These are phyloP conservation scores for Chloromonas sp. DNA, from an alignment of 163 green algal genomes.

Conservation along the genomic window DNA sequence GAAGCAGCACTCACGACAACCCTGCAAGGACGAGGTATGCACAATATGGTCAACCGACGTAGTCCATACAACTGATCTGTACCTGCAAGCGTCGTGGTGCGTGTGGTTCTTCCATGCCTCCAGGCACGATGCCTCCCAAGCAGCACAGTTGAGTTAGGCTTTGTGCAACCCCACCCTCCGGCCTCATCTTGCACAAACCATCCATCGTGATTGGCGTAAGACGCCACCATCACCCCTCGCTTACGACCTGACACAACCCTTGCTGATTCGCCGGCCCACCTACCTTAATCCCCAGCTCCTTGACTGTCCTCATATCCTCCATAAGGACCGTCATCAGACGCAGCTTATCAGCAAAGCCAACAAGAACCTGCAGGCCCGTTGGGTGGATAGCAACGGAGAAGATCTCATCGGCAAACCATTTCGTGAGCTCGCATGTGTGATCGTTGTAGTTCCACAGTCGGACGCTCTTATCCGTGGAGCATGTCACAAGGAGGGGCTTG, in stretches of 20 bases:
- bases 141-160: too few relatives aligned
- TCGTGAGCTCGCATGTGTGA: conserved; percentile 62
- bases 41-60: background rate
- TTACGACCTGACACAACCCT: background rate
- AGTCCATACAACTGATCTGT: too few relatives aligned
- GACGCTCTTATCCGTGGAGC: conserved; percentile 64
- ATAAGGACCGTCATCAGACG: conserved; percentile 82
- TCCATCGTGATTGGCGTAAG: too few relatives aligned
- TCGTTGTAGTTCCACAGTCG: conserved; percentile 85
- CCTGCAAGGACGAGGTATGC: conserved; percentile 7
- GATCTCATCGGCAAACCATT: conserved; percentile 61
- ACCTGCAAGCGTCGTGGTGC: too few relatives aligned
- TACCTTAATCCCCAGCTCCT: conserved; percentile 76
- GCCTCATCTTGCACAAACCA: too few relatives aligned
- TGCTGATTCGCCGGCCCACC: background rate
- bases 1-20: conserved; percentile 64
- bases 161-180: too few relatives aligned
- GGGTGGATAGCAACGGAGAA: conserved; percentile 75
- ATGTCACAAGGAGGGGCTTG: conserved; percentile 74
- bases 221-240: too few relatives aligned
- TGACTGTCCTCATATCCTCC: conserved; percentile 68
- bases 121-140: too few relatives aligned
- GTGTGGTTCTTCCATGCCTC: too few relatives aligned
- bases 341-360: conserved; percentile 89
- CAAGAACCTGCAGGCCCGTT: conserved; percentile 59